A percentile compares a stretch with the other conserved stretches of the same genome.
Conservation (phyloP, 805 yeast species). For the Cyberlindnera saturnus region DNA sequence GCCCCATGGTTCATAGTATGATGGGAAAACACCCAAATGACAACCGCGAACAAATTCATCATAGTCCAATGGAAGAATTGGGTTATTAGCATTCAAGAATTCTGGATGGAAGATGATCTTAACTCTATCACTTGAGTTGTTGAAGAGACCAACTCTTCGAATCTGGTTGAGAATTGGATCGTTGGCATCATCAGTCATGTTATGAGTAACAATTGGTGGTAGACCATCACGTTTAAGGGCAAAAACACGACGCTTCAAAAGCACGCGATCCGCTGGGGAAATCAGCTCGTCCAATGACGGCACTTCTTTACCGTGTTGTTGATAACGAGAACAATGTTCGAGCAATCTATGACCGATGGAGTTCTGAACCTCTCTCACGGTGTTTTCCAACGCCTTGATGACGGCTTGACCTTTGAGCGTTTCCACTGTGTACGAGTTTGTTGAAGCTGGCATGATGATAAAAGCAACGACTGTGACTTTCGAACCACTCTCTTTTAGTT, state of each 20-base stretch:
- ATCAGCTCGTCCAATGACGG: constrained; percentile 80
- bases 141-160: constrained; percentile 86
- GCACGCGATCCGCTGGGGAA: constrained; percentile 80
- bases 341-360: constrained; percentile 82
- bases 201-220: constrained; percentile 96
- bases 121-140: constrained; percentile 83
- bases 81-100: constrained; percentile 89
- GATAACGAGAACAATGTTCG: constrained; percentile 80
- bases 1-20: constrained; percentile 99
- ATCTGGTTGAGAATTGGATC: constrained; percentile 92
- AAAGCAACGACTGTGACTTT: constrained; percentile 94
- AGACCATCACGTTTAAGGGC: constrained; percentile 84
- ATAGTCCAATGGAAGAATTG: constrained; percentile 86
- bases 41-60: constrained; percentile 98
- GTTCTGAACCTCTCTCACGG: constrained; percentile 82
- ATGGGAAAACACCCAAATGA: constrained; percentile 96
- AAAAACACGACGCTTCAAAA: constrained; percentile 85
- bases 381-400: constrained; percentile 80
- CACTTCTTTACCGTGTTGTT: constrained; percentile 53
- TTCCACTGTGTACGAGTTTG: constrained; percentile 91
- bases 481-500: constrained; percentile 73
- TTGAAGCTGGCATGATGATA: constrained; percentile 95
- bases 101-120: constrained; percentile 97
- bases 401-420: constrained; percentile 96
- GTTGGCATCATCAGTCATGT: constrained; percentile 85